phyloP scores from a whole-genome alignment of 2,329 filamentous ascomycete genomes.

The Ceratocystiopsis brevicomis region DNA sequence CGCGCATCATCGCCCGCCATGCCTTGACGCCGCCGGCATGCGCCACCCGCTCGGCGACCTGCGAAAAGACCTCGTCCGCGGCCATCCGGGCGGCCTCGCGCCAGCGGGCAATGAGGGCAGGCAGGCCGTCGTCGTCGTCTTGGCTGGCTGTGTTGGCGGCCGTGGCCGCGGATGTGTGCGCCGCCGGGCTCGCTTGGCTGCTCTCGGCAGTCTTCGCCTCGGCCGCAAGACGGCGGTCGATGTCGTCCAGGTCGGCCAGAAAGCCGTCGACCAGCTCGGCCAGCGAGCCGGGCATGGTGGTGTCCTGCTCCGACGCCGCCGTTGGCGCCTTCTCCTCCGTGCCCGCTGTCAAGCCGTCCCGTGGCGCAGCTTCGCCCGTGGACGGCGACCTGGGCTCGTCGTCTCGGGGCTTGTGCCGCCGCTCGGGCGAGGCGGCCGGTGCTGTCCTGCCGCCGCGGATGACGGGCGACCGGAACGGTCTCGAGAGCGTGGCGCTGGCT shows the following conservation, averaged over 20 bases:
- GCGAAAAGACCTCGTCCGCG: slow-evolving; percentile 47
- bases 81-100: slow-evolving; percentile 37
- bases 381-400: no score
- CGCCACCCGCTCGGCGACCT: slow-evolving; percentile 33
- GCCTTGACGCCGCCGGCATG: slow-evolving; percentile 13
- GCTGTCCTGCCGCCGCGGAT: background rate
- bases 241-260: slow-evolving; percentile 3
- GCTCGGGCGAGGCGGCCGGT: slow-evolving; percentile 4
- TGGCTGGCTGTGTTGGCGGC: background rate
- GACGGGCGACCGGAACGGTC: slow-evolving; percentile 51
- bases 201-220: background rate
- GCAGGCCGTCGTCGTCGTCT: slow-evolving; percentile 33
- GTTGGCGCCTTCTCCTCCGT: background rate
- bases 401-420: slow-evolving; percentile 13
- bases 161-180: no score
- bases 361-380: slow-evolving; percentile 13
- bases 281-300: background rate
- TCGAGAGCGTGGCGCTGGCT: slow-evolving; percentile 38
- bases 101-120: slow-evolving; percentile 40
- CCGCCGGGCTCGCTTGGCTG: no score
- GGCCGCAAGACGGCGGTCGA: slow-evolving; percentile 1
- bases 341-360: no score
- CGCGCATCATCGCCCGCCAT: slow-evolving; percentile 12
- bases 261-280: slow-evolving; percentile 4
- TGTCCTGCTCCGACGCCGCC: no score